These are phyloP conservation scores for Suillus tomentosus DNA, from an alignment of 768 basidiomycete genomes.

Conservation along the genomic window DNA sequence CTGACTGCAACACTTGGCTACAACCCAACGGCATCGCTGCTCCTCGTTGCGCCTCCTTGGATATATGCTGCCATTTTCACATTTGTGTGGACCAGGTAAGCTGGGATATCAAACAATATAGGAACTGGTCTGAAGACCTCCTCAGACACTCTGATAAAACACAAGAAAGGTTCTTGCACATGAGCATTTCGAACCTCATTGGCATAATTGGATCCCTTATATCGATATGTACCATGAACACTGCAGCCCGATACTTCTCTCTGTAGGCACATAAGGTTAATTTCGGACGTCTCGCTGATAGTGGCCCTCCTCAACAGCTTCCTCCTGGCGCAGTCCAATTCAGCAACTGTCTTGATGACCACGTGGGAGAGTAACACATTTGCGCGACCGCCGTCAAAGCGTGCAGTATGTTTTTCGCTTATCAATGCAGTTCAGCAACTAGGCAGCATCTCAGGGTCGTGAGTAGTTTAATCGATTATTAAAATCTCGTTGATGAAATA, in stretches of 20 bases:
- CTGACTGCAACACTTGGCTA: constrained; percentile 72
- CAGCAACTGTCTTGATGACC: constrained; percentile 65
- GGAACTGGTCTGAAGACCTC: not conserved
- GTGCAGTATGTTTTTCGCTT: constrained; percentile 81
- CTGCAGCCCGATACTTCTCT: constrained; percentile 64
- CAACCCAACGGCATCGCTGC: constrained; percentile 58
- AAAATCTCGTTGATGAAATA: not conserved
- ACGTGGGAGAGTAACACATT: constrained; percentile 59
- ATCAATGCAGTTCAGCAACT: constrained; percentile 82
- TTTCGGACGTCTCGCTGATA: constrained; percentile 12
- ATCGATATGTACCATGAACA: constrained; percentile 66
- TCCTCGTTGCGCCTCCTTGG: constrained; percentile 81
- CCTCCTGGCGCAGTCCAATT: constrained; percentile 73
- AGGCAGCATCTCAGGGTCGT: constrained; percentile 84
- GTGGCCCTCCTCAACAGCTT: constrained; percentile 46
- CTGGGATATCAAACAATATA: not conserved
- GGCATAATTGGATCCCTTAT: constrained; percentile 73
- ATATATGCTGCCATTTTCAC: constrained; percentile 57
- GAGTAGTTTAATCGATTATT: constrained; percentile 34
- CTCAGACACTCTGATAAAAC: constrained; percentile 66
- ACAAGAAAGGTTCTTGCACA: constrained; percentile 57
- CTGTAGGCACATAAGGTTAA: constrained; percentile 42
- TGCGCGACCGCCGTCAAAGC: constrained; percentile 79
- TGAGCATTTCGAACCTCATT: constrained; percentile 39
- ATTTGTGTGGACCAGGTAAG: constrained; percentile 53